Evolutionary conservation across 306 rosid genomes (phyloP).

Genomic region (Ochetophila trinervis): DNA sequence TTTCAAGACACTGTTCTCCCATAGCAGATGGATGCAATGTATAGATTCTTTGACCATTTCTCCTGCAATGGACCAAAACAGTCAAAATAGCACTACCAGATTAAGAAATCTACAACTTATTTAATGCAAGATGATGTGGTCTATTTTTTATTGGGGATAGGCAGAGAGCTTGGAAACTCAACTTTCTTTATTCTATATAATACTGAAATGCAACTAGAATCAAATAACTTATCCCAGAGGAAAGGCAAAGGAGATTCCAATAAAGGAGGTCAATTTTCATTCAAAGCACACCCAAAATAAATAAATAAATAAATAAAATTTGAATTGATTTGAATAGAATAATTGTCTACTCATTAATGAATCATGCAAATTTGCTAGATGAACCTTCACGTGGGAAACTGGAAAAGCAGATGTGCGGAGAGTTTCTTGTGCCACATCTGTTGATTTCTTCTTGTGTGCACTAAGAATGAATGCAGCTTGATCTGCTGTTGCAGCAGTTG

Average conservation of each 20-base stretch:
- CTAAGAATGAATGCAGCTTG: constrained; percentile 51
- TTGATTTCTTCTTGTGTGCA: constrained; percentile 35
- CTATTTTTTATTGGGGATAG: too few relatives aligned
- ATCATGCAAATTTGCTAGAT: neutral
- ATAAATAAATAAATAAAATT: too few relatives aligned
- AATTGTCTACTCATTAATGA: neutral
- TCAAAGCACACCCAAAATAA: neutral
- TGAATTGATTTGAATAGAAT: neutral
- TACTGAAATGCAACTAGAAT: too few relatives aligned
- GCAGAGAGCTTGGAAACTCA: too few relatives aligned
- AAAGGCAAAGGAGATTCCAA: neutral
- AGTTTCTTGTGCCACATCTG: constrained; percentile 44
- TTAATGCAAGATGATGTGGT: too few relatives aligned
- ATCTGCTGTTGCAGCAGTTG: constrained; percentile 42
- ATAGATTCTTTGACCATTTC: constrained; percentile 41
- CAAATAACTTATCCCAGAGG: too few relatives aligned
- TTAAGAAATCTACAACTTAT: neutral
- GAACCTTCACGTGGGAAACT: constrained; percentile 39
- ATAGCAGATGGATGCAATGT: constrained; percentile 38
- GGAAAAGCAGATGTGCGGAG: constrained; percentile 44
- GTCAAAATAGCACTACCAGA: neutral
- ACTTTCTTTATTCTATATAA: too few relatives aligned
- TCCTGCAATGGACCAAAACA: constrained; percentile 28
- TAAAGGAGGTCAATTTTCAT: neutral
- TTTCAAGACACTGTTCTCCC: constrained; percentile 46